Evolutionary conservation across 805 yeast genomes (phyloP).

Genomic region (Schizosaccharomyces octosporus): DNA sequence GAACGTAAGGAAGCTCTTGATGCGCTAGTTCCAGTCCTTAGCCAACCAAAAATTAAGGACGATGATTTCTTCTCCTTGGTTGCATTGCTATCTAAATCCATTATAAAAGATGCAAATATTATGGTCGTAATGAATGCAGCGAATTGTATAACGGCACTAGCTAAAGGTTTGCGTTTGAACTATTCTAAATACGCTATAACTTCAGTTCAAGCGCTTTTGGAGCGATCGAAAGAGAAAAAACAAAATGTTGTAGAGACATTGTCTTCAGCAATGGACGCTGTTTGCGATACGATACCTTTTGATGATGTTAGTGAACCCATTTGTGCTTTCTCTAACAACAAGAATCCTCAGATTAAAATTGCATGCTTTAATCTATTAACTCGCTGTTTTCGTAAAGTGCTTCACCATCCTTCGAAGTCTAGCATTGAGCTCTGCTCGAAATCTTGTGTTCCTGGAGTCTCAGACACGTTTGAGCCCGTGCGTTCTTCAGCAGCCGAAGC

Average conservation of each 20-base stretch:
- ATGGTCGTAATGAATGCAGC: slow-evolving; percentile 16
- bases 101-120: slow-evolving; percentile 53
- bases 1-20: slow-evolving; percentile 72
- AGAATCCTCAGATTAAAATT: slow-evolving; percentile 59
- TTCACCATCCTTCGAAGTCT: slow-evolving; percentile 22
- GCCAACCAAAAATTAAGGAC: slow-evolving; percentile 26
- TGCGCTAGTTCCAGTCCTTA: slow-evolving; percentile 19
- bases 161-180: slow-evolving; percentile 34
- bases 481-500: slow-evolving; percentile 54
- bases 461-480: slow-evolving; percentile 66
- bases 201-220: slow-evolving; percentile 40
- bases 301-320: slow-evolving; percentile 35
- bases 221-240: slow-evolving; percentile 73
- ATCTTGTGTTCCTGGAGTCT: slow-evolving; percentile 33
- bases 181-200: slow-evolving; percentile 30
- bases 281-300: slow-evolving; percentile 27
- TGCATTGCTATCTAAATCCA: slow-evolving; percentile 38
- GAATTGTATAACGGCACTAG: slow-evolving; percentile 21
- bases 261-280: slow-evolving; percentile 36
- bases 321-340: slow-evolving; percentile 37
- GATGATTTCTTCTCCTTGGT: slow-evolving; percentile 42
- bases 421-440: slow-evolving; percentile 37
- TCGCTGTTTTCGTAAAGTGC: slow-evolving; percentile 32
- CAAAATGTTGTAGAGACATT: slow-evolving; percentile 50
- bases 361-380: slow-evolving; percentile 43